Base-by-base conservation (phyloP, 352 stramenopile genomes). In the Plasmopara viticola region DNA sequence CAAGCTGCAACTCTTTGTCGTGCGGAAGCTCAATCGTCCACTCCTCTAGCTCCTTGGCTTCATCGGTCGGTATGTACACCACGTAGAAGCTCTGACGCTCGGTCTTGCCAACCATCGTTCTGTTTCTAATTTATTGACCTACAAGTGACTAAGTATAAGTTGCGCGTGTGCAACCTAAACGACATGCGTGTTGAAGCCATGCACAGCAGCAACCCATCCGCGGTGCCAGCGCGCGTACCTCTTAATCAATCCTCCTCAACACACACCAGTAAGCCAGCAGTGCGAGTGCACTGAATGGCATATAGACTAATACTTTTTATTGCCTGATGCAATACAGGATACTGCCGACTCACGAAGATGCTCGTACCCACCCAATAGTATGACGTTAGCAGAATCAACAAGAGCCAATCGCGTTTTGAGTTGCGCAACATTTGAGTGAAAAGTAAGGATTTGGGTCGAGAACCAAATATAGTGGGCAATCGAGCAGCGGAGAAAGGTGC, bases 1-100 rank as follows among this genome's bases (percentile, higher is more conserved):
- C 74, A 20, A 91, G 68, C 60, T 94, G 80, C 33, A 66, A 72
- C 54, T 90, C 79, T 55, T 90, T 89, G 72, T 91, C 80, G 10
- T 68, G 46, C 0, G 83, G 80, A 14, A 94, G 62, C 28, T 59
- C 62, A n/a, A 94, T 53, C 0, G 53, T 25, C 83, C 83, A 94
- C 53, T 94, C 78, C 48, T 87, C 76, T n/a, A 90, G 67, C 51
- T 70, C 53, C 44, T 71, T 64, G 25, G 25, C 29, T 33, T 72
- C 73, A 58, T 87, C 71, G 37, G 71, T 60, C 2, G 83, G 83
- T 30, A 94, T 63, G 50, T 71, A 82, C 40, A 90, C 83, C 45
- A 91, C 69, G 56, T 56, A 86, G 60, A 91, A 94, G 56, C 70
- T 83, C 52, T 73, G 64, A 35, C 64, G 67, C 55, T 65, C 58